Evolutionary conservation across 2,329 filamentous ascomycete genomes (phyloP).

Genomic region (Colletotrichum liaoningense): DNA sequence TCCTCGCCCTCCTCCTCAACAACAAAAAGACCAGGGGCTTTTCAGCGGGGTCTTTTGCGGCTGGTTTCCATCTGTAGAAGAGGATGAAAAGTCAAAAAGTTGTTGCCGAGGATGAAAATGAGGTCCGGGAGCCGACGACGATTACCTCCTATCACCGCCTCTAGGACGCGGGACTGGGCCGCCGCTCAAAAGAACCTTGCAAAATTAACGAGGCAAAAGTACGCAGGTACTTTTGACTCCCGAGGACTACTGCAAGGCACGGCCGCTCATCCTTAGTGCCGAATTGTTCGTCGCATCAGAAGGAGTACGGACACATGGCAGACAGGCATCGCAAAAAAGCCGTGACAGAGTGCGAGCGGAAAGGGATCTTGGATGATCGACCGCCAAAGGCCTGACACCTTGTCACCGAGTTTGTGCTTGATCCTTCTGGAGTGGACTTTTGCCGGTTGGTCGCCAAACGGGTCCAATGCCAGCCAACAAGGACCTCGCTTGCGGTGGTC

Average conservation of each 20-base stretch:
- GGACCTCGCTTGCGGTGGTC: neutral
- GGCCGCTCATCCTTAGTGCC: too few species aligned
- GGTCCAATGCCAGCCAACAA: neutral
- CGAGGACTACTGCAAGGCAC: slow-evolving; percentile 8
- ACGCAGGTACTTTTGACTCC: neutral
- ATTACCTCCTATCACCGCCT: neutral
- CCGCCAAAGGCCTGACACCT: neutral
- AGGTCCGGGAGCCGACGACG: neutral
- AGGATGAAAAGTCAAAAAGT: neutral
- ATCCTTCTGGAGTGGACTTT: neutral
- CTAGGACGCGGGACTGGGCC: neutral
- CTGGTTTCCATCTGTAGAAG: neutral
- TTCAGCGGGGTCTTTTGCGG: neutral
- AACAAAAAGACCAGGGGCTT: neutral
- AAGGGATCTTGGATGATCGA: neutral
- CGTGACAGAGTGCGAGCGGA: neutral
- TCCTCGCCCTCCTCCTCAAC: neutral
- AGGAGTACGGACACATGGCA: neutral
- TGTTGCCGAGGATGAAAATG: neutral
- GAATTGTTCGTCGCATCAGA: too few species aligned
- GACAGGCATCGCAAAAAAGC: neutral
- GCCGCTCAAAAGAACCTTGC: neutral
- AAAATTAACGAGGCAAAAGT: neutral
- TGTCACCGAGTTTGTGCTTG: neutral
- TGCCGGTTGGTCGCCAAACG: neutral